phyloP scores from a whole-genome alignment of 108 stramenopile species.

The Pseudonitzschia pungens region DNA sequence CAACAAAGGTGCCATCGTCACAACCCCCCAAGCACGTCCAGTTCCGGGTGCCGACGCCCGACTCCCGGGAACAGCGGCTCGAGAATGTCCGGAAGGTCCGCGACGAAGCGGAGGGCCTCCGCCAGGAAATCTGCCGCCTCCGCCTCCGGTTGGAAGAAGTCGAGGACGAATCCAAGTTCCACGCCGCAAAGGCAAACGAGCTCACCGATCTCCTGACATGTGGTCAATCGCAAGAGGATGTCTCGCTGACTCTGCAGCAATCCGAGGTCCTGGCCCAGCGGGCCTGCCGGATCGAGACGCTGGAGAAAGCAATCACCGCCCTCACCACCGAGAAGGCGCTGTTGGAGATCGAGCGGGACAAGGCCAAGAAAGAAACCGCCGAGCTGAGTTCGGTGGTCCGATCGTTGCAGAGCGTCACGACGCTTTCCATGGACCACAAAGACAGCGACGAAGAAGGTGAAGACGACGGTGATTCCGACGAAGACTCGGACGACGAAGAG shows the following conservation, averaged over 20 bases:
- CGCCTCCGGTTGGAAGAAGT: constrained; percentile 22
- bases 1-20: background rate
- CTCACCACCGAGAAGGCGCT: constrained; percentile 13
- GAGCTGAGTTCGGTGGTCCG: constrained; percentile 19
- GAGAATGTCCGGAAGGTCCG: background rate
- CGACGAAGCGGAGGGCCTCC: constrained; percentile 24
- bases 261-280: constrained; percentile 16
- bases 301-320: constrained; percentile 8
- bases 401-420: constrained; percentile 21
- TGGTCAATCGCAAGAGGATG: background rate
- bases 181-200: constrained; percentile 34
- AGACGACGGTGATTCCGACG: constrained; percentile 15
- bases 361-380: constrained; percentile 16
- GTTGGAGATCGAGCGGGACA: background rate
- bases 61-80: background rate
- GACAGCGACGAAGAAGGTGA: background rate
- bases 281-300: constrained; percentile 15
- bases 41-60: background rate
- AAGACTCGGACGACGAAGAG: constrained; percentile 10
- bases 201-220: background rate
- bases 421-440: background rate
- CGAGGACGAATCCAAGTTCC: constrained; percentile 29
- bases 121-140: constrained; percentile 23
- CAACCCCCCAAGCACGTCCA: background rate
- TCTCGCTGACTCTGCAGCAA: background rate